These are phyloP conservation scores for Coemansia sp. DNA, from an alignment of 192 early-diverging fungal genomes.

Conservation along the genomic window DNA sequence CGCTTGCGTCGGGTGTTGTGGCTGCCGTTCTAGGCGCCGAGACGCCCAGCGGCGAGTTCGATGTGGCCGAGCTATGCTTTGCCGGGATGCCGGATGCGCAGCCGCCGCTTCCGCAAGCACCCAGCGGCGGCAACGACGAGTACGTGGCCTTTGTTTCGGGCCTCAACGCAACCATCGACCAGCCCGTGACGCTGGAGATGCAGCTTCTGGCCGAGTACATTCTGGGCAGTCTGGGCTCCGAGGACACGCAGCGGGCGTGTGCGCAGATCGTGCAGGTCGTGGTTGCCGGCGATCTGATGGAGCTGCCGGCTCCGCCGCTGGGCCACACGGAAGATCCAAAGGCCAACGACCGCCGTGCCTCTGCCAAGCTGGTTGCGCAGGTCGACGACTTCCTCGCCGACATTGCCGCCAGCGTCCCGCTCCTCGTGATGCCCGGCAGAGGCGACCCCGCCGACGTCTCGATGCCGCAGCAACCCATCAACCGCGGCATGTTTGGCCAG, in stretches of 20 bases:
- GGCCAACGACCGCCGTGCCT: constrained; percentile 45
- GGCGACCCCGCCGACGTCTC: constrained; percentile 74
- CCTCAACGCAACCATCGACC: constrained; percentile 58
- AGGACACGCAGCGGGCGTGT: constrained; percentile 55
- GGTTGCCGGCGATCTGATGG: constrained; percentile 72
- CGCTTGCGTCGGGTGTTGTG: constrained; percentile 79
- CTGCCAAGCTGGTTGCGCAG: constrained; percentile 53
- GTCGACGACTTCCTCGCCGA: constrained; percentile 70
- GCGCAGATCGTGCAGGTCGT: constrained; percentile 71
- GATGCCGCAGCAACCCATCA: constrained; percentile 88
- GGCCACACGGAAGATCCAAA: constrained; percentile 53
- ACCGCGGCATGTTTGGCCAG: constrained; percentile 67
- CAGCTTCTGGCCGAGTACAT: constrained; percentile 80
- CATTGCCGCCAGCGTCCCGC: constrained; percentile 59
- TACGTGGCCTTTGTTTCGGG: constrained; percentile 85
- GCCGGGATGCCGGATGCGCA: constrained; percentile 62
- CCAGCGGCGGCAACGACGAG: constrained; percentile 55
- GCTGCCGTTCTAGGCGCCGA: constrained; percentile 80
- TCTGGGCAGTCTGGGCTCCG: constrained; percentile 68
- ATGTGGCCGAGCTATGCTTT: constrained; percentile 81
- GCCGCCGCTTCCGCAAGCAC: constrained; percentile 13
- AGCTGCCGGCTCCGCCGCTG: constrained; percentile 40
- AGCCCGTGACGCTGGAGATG: constrained; percentile 57
- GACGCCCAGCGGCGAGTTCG: constrained; percentile 74
- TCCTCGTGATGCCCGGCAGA: constrained; percentile 81